A percentile compares a stretch with the other conserved stretches of the same genome.
Evolutionary conservation across 768 basidiomycete species (phyloP).

Genomic region (Pisolithus microcarpus): DNA sequence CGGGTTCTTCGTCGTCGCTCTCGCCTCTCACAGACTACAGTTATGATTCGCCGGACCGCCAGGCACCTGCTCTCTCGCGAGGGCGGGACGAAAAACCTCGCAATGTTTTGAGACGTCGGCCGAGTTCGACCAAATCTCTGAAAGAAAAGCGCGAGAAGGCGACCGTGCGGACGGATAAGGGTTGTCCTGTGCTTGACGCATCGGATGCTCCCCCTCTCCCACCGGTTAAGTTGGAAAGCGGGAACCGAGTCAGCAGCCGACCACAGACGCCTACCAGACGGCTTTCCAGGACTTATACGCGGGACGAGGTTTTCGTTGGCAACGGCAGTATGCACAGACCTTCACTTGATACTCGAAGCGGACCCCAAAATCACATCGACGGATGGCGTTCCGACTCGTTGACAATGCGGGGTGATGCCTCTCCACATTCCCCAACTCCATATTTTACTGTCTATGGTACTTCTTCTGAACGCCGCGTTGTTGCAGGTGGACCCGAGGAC

Average conservation of each 20-base stretch:
- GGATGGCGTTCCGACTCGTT: not conserved
- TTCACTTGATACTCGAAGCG: constrained; percentile 15
- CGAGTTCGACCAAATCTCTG: constrained; percentile 19
- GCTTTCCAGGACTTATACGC: constrained; percentile 18
- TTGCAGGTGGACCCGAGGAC: constrained; percentile 39
- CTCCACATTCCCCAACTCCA: constrained; percentile 26
- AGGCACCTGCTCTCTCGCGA: not conserved
- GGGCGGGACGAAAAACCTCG: constrained; percentile 17
- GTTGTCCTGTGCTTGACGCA: not conserved
- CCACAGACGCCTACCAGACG: constrained; percentile 40
- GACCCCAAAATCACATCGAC: not conserved
- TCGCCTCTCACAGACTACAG: constrained; percentile 8
- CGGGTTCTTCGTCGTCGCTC: not conserved
- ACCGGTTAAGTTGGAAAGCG: not conserved
- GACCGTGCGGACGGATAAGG: not conserved
- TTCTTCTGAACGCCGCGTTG: constrained; percentile 37
- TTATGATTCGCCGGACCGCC: constrained; percentile 4
- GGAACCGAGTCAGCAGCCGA: not conserved
- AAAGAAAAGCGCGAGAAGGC: constrained; percentile 10
- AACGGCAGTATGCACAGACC: constrained; percentile 11
- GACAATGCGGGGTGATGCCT: constrained; percentile 12
- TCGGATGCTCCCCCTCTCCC: not conserved
- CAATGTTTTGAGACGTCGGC: constrained; percentile 27
- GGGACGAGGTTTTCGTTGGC: not conserved
- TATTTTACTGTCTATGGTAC: constrained; percentile 54